Base-by-base conservation (phyloP, 805 yeast genomes). In the Metschnikowia dekortorum region DNA sequence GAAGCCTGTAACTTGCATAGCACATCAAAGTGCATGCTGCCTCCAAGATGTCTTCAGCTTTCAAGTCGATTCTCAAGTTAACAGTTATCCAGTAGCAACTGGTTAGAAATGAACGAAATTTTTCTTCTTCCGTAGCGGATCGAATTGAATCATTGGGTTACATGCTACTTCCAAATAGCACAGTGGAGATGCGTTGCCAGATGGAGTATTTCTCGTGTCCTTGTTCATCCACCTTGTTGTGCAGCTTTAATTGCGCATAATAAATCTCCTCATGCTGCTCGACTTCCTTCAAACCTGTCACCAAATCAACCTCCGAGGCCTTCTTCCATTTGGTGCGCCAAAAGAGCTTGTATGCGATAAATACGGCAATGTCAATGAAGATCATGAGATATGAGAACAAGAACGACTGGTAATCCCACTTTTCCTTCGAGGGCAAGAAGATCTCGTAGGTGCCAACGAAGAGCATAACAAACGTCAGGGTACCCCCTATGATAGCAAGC, bases 251-350 rank as follows among this genome's bases (percentile, higher is more conserved):
- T 38, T 56, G 49, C 18, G 51, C 61, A 54, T 61, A 65, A 51
- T 53, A 68, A 38, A 53, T 54, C 36, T 60, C 54, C 53, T 73
- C 77, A 56, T 74, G 76, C 37, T 53, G 54, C 46, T 73, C 77
- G 11, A 74, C 66, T 48, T 72, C 78, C 41, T 55, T 66, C 32
- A 73, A 57, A 1, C 69, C 77, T 65, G 28, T 62, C 38, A 31
- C 74, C 47, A 58, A 47, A 38, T 58, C 62, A 13, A 52, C 62
- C n/a, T 53, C 56, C 18, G 49, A 46, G 2, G 62, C 49, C 41
- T 49, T 51, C 26, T 48, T 53, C 59, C 56, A 54, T 41, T 57
- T 55, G 18, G 59, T 52, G 7, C 52, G 32, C 41, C 33, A 48
- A 10, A 53, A 16, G 6, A 58, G 37, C 37, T 58, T 58, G 50